A percentile compares a stretch with the other conserved stretches of the same genome.
Conservation (phyloP, 768 basidiomycete genomes). For the Exidia glandulosa region DNA sequence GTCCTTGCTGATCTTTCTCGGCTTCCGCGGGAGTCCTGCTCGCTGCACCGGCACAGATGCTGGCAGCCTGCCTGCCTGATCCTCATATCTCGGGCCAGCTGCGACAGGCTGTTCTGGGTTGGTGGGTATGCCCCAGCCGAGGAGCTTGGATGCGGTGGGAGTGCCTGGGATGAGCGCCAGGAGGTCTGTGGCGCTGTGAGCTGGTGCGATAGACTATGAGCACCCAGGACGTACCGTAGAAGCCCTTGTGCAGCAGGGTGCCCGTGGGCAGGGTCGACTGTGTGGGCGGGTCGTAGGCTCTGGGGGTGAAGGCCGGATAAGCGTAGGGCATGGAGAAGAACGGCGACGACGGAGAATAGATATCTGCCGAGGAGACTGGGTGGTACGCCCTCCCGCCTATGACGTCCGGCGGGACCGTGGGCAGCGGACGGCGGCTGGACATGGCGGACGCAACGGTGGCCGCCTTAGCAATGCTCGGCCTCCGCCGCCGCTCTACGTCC, state of each 20-base stretch:
- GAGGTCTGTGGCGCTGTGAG: conserved; percentile 28
- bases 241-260: conserved; percentile 78
- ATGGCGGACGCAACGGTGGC: neutral
- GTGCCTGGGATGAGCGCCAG: conserved; percentile 63
- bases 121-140: conserved; percentile 39
- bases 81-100: conserved; percentile 63
- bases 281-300: neutral
- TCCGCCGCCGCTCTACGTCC: neutral
- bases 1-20: conserved; percentile 68
- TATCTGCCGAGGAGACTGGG: neutral
- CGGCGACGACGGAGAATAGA: neutral
- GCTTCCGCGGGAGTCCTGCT: conserved; percentile 33
- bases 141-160: conserved; percentile 50
- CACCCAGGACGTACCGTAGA: conserved; percentile 37
- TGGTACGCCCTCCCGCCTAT: neutral
- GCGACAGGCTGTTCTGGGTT: conserved; percentile 30
- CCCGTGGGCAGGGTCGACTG: conserved; percentile 40
- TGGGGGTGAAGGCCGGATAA: neutral
- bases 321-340: neutral
- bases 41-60: conserved; percentile 21
- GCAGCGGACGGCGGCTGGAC: neutral
- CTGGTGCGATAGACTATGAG: neutral
- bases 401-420: neutral
- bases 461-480: neutral
- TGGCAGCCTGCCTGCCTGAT: conserved; percentile 25